phyloP scores from a whole-genome alignment of 306 rosid genomes.

The Cucurbita maxima region DNA sequence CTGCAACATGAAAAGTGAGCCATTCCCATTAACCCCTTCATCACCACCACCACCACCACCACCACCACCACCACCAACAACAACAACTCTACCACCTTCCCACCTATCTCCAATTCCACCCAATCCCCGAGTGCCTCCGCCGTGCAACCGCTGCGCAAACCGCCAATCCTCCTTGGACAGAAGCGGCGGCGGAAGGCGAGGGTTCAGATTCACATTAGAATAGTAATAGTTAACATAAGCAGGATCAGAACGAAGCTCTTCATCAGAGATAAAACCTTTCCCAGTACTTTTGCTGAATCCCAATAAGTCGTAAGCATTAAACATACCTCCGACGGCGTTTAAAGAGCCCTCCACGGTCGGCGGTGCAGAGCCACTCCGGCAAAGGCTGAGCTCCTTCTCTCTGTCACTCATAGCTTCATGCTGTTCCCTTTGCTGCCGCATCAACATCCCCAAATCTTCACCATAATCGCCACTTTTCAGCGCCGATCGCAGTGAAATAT shows the following conservation, averaged over 20 bases:
- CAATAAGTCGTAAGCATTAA: conserved; percentile 19
- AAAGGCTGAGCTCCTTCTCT: conserved; percentile 49
- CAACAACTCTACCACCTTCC: conserved; percentile 3
- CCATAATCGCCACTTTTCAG: conserved; percentile 28
- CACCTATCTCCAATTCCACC: conserved; percentile 32
- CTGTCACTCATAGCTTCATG: conserved; percentile 36
- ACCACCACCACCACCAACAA: neutral
- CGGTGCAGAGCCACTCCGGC: conserved; percentile 90
- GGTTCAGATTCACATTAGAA: conserved; percentile 36
- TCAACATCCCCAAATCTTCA: conserved; percentile 49
- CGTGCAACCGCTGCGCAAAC: conserved; percentile 28
- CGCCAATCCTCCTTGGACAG: conserved; percentile 43
- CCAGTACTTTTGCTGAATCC: conserved; percentile 19
- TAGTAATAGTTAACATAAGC: conserved; percentile 27
- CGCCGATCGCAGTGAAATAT: conserved; percentile 65
- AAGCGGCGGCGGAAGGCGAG: conserved; percentile 38
- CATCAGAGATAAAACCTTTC: conserved; percentile 21
- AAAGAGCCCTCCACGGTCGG: conserved; percentile 83
- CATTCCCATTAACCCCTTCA: conserved; percentile 4
- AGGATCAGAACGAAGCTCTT: conserved; percentile 36
- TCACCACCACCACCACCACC: conserved; percentile 1
- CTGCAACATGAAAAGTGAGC: conserved; percentile 28
- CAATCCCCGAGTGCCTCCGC: conserved; percentile 21
- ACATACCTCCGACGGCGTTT: conserved; percentile 46
- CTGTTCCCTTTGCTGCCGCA: conserved; percentile 30